phyloP scores from a whole-genome alignment of 352 stramenopile genomes.

The Pythium volutum region DNA sequence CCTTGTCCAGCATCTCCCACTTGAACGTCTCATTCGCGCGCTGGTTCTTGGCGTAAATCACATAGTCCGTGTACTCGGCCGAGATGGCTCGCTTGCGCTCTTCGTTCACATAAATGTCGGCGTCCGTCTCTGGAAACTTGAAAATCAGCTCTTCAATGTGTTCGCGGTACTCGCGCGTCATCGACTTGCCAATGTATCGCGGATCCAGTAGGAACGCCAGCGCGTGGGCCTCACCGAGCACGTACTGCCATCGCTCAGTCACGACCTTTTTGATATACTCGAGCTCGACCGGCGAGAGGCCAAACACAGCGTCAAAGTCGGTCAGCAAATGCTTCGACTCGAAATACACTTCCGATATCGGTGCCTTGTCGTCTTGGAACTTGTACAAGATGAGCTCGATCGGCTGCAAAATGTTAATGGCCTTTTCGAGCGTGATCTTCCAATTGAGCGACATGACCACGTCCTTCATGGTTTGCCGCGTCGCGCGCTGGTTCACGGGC shows the following conservation, averaged over 20 bases:
- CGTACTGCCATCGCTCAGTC: conserved; percentile 69
- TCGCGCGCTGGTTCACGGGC: conserved; percentile 46
- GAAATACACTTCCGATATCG: conserved; percentile 83
- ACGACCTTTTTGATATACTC: conserved; percentile 86
- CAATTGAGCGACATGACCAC: conserved; percentile 73
- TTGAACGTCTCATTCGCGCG: conserved; percentile 77
- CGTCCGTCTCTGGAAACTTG: conserved; percentile 69
- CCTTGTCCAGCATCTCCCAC: conserved; percentile 85
- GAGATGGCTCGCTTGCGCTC: conserved; percentile 67
- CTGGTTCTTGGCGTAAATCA: conserved; percentile 82
- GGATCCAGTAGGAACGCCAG: conserved; percentile 74
- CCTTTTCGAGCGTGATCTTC: conserved; percentile 80
- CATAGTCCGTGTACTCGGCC: conserved; percentile 75
- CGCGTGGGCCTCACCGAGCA: conserved; percentile 70
- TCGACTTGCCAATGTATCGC: conserved; percentile 79
- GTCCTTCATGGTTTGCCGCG: conserved; percentile 64
- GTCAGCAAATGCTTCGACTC: conserved; percentile 75
- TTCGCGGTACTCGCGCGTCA: conserved; percentile 78
- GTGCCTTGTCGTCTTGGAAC: conserved; percentile 75
- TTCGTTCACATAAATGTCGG: conserved; percentile 61
- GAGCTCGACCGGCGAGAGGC: conserved; percentile 57
- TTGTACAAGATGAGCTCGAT: conserved; percentile 84
- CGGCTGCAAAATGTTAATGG: conserved; percentile 70
- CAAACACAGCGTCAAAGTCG: conserved; percentile 76
- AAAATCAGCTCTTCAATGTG: conserved; percentile 85